Evolutionary conservation across 345 rosid species (phyloP).

Genomic region (Luvunga scandens): DNA sequence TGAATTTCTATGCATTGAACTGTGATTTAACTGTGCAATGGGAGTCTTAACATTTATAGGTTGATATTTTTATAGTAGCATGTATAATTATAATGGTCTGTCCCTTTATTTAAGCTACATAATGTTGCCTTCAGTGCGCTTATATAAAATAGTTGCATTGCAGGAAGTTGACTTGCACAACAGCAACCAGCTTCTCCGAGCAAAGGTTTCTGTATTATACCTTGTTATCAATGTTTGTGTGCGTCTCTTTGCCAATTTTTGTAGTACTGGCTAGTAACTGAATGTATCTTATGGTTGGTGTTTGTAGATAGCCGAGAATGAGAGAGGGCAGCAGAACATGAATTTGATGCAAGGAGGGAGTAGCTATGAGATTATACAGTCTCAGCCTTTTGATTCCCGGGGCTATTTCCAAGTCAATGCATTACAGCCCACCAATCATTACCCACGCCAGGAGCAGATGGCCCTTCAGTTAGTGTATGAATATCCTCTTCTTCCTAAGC

Average conservation of each 20-base stretch:
- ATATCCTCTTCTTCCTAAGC: background rate
- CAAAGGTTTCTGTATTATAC: slow-evolving; percentile 52
- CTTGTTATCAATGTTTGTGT: background rate
- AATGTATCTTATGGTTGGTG: background rate
- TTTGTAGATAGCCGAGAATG: slow-evolving; percentile 77
- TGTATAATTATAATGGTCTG: too few species aligned
- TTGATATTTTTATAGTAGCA: background rate
- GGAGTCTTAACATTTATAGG: background rate
- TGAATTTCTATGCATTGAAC: background rate
- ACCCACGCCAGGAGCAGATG: slow-evolving; percentile 69
- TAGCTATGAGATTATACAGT: slow-evolving; percentile 58
- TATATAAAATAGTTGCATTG: background rate
- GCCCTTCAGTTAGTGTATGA: slow-evolving; percentile 84
- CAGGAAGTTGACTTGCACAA: slow-evolving; percentile 96
- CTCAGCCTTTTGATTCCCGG: slow-evolving; percentile 65
- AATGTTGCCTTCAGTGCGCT: background rate
- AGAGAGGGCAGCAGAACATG: slow-evolving; percentile 69
- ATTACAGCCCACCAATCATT: slow-evolving; percentile 66
- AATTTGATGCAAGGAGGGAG: slow-evolving; percentile 81
- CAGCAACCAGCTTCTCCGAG: slow-evolving; percentile 89
- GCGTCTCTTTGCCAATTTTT: background rate
- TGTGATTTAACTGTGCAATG: background rate
- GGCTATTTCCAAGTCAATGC: slow-evolving; percentile 80
- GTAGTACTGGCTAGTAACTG: background rate
- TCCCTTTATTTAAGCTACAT: background rate